Conservation (phyloP, 257 asterid species). For the Solanum medicagineum region DNA sequence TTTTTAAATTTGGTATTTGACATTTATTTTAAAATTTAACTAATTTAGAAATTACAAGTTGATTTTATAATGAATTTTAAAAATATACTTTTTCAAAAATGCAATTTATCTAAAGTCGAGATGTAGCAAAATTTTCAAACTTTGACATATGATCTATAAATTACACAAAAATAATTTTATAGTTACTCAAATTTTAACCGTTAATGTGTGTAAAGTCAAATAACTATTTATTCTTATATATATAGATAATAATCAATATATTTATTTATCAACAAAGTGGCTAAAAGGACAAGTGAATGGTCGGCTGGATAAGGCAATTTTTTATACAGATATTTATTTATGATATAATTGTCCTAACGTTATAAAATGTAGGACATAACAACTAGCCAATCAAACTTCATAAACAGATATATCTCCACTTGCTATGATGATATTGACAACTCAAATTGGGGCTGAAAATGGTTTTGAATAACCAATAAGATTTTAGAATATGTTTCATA, state of each 20-base stretch:
- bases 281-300: background rate
- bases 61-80: background rate
- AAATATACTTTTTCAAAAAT: background rate
- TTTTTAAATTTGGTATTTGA: accelerated
- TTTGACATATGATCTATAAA: background rate
- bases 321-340: background rate
- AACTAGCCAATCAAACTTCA: background rate
- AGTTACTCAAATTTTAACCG: background rate
- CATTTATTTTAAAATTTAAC: background rate
- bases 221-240: too few species aligned
- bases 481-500: background rate
- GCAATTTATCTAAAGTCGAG: background rate
- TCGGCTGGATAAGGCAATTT: background rate
- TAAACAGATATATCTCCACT: background rate
- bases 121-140: background rate
- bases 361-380: background rate
- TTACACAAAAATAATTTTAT: background rate
- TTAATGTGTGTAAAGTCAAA: background rate
- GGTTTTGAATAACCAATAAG: background rate
- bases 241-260: background rate
- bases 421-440: background rate
- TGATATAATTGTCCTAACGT: background rate
- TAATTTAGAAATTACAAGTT: background rate
- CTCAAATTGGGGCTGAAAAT: background rate
- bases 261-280: background rate